Evolutionary conservation across 331 rosid species (phyloP), one percentile per base, ranked within the genome.

Genomic region (Prunus yedoensis): DNA sequence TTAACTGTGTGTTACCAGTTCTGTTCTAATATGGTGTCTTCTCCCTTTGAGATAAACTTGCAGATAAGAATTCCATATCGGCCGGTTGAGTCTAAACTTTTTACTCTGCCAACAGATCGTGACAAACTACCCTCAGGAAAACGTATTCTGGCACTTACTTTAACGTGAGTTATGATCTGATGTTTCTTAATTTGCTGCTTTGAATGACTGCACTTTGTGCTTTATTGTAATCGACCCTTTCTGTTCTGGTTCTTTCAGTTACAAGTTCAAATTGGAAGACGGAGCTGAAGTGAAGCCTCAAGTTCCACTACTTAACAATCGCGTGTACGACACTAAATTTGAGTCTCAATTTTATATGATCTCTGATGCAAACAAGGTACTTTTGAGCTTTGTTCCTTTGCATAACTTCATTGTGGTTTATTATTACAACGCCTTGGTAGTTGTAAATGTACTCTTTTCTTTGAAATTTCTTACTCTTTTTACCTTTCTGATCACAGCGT

Each of bases 271-370:
- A 83, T 80, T 93, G 88, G 97, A 93, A 80, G 97, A 91, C 35
- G 91, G 86, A 78, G 91, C 92, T 78, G 91, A 89, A 87, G 82
- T 93, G 70, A 93, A 83, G 71, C 98, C 98, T 71, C 85, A 68
- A 59, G 81, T 93, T 79, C 97, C 97, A 25, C 85, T 93, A 72
- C 89, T 93, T 53, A 93, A 93, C 82, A 75, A 85, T 75, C 84
- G 98, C 57, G 83, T 93, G 76, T 93, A 93, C 81, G 98, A 93
- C 79, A 89, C 83, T 63, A 91, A 93, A 83, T 88, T 93, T 67
- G 98, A 91, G 85, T 93, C 98, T 50, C 98, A 93, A 51, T 89
- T 93, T 83, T 93, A 89, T 79, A 87, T 93, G 88, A 91, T 93
- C 75, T 93, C 88, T 66, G 96, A 93, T 62, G 47, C 86, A 28